A percentile compares a stretch with the other conserved stretches of the same genome.
Evolutionary conservation across 352 stramenopile species (phyloP).

Genomic region (Pythium coloratum): DNA sequence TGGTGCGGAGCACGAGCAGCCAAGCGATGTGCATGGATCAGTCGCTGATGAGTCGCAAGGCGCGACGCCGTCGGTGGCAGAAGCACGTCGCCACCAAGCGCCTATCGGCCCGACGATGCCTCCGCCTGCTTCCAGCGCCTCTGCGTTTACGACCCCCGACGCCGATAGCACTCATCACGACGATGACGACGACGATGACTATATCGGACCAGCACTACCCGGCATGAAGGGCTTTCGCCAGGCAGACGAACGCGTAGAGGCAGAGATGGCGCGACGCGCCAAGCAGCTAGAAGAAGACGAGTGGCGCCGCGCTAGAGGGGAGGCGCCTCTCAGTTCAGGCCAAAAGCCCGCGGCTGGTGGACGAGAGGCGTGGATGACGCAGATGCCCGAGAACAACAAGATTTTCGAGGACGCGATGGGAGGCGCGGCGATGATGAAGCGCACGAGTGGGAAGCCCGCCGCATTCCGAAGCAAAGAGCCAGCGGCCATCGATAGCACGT

Average conservation of each 20-base stretch:
- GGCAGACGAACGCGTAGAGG: conserved; percentile 68
- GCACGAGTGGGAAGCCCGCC: conserved; percentile 48
- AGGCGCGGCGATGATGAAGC: conserved; percentile 35
- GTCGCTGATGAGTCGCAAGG: not conserved
- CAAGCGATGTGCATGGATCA: not conserved
- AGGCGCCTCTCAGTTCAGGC: not conserved
- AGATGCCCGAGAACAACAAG: conserved; percentile 77
- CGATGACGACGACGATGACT: conserved; percentile 45
- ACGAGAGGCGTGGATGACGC: conserved; percentile 84
- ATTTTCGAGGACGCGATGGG: conserved; percentile 72
- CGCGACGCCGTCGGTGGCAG: not conserved
- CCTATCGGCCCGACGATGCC: conserved; percentile 64
- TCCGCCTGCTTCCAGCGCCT: conserved; percentile 14
- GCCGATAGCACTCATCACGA: conserved; percentile 11
- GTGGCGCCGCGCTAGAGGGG: conserved; percentile 48
- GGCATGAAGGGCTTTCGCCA: conserved; percentile 77
- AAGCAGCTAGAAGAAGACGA: conserved; percentile 62
- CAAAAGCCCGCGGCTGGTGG: not conserved
- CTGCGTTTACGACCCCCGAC: not conserved
- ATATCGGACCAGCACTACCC: conserved; percentile 70
- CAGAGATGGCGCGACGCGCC: conserved; percentile 64
- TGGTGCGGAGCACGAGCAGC: not conserved
- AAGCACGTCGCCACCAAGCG: conserved; percentile 25
- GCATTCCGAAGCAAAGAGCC: conserved; percentile 78
- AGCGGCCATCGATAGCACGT: conserved; percentile 70